Evolutionary conservation across 2,329 filamentous ascomycete species (phyloP).

Genomic region (Fusarium beomiforme): DNA sequence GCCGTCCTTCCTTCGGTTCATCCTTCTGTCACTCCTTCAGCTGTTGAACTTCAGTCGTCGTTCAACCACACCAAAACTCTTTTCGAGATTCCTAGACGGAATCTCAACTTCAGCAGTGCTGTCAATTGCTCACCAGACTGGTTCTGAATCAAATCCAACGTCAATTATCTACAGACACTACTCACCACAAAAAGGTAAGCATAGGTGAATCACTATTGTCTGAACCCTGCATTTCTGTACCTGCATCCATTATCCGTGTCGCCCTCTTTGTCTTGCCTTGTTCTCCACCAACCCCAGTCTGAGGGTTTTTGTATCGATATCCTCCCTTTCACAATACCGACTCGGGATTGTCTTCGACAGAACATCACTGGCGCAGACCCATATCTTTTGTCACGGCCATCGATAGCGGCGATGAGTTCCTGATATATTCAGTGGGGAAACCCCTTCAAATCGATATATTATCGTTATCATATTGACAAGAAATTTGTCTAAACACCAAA

Average conservation of each 20-base stretch:
- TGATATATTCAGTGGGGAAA: background rate
- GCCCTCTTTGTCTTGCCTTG: slow-evolving; percentile 30
- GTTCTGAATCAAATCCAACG: slow-evolving; percentile 40
- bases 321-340: slow-evolving; percentile 23
- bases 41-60: slow-evolving; percentile 35
- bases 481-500: slow-evolving; percentile 34
- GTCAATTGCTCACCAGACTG: slow-evolving; percentile 38
- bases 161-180: slow-evolving; percentile 7
- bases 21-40: slow-evolving; percentile 41
- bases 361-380: background rate
- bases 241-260: slow-evolving; percentile 11
- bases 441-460: slow-evolving; percentile 1
- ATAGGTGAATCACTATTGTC: slow-evolving; percentile 24
- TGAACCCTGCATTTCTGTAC: slow-evolving; percentile 25
- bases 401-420: slow-evolving; percentile 4
- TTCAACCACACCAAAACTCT: slow-evolving; percentile 35
- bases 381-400: background rate
- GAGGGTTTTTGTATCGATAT: slow-evolving; percentile 22
- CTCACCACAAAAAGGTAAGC: slow-evolving; percentile 28
- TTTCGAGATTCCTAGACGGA: slow-evolving; percentile 42
- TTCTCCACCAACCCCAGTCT: slow-evolving; percentile 24
- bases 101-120: slow-evolving; percentile 38
- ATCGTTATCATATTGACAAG: background rate
- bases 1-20: slow-evolving; percentile 36
- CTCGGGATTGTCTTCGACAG: slow-evolving; percentile 11